Evolutionary conservation across 768 basidiomycete species (phyloP).

Genomic region (Termitomyces sp.): DNA sequence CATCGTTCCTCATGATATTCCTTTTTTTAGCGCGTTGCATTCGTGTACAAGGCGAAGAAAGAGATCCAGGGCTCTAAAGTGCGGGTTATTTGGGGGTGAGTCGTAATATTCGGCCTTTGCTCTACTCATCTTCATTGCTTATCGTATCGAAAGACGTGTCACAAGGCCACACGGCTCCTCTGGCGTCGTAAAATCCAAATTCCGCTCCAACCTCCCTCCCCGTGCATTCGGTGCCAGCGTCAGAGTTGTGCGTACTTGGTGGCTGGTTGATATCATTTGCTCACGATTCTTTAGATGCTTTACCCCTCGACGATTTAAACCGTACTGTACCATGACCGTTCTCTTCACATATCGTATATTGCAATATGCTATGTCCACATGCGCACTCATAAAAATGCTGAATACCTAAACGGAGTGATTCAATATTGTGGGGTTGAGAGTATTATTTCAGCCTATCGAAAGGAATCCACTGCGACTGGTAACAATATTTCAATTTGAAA

Average conservation of each 20-base stretch:
- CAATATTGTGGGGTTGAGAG: not conserved
- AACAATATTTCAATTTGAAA: not conserved
- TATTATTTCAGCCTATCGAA: not conserved
- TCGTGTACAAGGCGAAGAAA: constrained; percentile 95
- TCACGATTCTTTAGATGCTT: constrained; percentile 60
- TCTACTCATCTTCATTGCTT: not conserved
- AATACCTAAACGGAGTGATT: not conserved
- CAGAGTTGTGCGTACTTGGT: constrained; percentile 65
- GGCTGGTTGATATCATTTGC: constrained; percentile 1
- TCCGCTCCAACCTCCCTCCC: constrained; percentile 91
- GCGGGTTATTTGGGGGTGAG: constrained; percentile 97
- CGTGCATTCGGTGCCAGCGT: constrained; percentile 90
- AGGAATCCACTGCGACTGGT: not conserved
- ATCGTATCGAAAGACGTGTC: constrained; percentile 56
- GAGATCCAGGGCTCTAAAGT: constrained; percentile 93
- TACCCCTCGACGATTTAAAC: constrained; percentile 83
- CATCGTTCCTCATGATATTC: not conserved
- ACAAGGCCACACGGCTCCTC: constrained; percentile 92
- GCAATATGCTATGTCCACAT: constrained; percentile 44
- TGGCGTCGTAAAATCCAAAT: constrained; percentile 97
- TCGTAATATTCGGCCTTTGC: constrained; percentile 7
- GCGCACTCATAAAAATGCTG: constrained; percentile 14
- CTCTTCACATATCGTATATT: constrained; percentile 33
- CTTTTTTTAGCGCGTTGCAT: constrained; percentile 79
- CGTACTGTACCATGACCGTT: constrained; percentile 28